Evolutionary conservation across 225 moss, liverwort and hornwort genomes (phyloP).

Genomic region (Bryum argenteum): DNA sequence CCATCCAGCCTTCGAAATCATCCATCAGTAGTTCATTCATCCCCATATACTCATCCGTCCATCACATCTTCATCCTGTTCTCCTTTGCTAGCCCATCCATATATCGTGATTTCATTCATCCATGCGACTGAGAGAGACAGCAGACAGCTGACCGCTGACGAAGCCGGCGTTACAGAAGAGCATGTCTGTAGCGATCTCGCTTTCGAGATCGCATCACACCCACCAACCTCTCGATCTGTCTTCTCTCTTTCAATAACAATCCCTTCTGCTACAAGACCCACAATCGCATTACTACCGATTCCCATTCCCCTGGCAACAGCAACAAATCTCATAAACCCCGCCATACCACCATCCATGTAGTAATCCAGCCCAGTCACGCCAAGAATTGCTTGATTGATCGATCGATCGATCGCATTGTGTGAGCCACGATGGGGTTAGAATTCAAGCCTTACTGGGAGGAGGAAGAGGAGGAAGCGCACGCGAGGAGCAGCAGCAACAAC

Average conservation of each 20-base stretch:
- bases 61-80: background rate
- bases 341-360: background rate
- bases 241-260: background rate
- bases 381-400: background rate
- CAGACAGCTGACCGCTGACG: background rate
- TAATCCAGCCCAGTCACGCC: background rate
- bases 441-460: constrained; percentile 37
- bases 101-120: background rate
- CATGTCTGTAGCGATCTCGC: constrained; percentile 8
- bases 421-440: constrained; percentile 37
- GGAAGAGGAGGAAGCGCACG: constrained; percentile 32
- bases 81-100: background rate
- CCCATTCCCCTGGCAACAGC: background rate
- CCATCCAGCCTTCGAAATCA: background rate
- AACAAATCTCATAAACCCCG: too few species aligned
- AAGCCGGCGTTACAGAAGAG: background rate
- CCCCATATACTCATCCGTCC: background rate
- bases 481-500: background rate
- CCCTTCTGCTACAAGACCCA: background rate
- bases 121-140: background rate
- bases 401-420: background rate
- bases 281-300: background rate
- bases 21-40: background rate
- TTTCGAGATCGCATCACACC: background rate
- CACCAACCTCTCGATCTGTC: background rate